Conservation (phyloP, 139 green algal genomes). For the Gonium pectorale region DNA sequence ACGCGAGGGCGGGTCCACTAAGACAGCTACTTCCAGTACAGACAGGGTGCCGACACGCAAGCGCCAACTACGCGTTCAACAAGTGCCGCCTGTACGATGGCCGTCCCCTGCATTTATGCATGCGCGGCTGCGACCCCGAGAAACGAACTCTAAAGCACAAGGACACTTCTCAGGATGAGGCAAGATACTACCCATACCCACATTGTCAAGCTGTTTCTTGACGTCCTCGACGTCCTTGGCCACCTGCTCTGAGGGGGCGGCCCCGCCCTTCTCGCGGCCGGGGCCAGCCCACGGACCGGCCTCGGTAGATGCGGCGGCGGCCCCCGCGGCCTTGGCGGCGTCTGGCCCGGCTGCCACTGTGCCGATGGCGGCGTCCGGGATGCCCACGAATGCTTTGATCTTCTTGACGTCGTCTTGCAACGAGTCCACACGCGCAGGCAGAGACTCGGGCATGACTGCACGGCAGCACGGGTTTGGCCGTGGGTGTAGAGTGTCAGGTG, state of each 20-base stretch:
- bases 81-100: too few species aligned
- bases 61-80: too few species aligned
- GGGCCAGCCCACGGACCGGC: neutral
- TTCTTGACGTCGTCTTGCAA: constrained; percentile 15
- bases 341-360: neutral
- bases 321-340: neutral
- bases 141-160: too few species aligned
- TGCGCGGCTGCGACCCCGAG: too few species aligned
- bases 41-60: too few species aligned
- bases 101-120: too few species aligned
- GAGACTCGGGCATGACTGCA: neutral
- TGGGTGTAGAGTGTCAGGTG: too few species aligned
- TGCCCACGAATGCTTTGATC: constrained; percentile 22
- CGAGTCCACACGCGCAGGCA: constrained; percentile 10
- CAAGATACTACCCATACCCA: constrained; percentile 5
- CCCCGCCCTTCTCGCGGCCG: neutral
- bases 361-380: neutral
- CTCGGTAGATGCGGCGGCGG: neutral
- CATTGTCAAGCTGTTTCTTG: constrained; percentile 18
- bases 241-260: neutral
- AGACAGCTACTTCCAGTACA: too few species aligned
- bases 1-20: too few species aligned
- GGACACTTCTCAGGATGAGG: too few species aligned
- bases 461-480: too few species aligned
- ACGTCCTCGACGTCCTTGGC: constrained; percentile 17